Evolutionary conservation across 306 rosid genomes (phyloP).

Genomic region (Boehmeria nivea): DNA sequence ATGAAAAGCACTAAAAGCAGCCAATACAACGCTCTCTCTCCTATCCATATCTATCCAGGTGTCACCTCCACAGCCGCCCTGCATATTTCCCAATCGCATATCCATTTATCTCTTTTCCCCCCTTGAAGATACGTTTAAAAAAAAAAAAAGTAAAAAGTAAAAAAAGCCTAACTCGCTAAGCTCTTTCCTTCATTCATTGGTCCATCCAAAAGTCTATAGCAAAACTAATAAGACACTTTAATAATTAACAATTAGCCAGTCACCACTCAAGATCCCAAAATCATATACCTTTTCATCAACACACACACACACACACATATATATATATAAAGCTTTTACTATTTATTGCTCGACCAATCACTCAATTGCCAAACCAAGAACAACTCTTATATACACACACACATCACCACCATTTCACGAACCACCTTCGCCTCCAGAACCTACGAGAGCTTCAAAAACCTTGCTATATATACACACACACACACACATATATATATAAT

Average conservation of each 20-base stretch:
- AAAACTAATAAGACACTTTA: too few species aligned
- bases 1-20: too few species aligned
- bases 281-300: too few species aligned
- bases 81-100: conserved; percentile 3
- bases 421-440: not conserved
- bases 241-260: too few species aligned
- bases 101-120: conserved; percentile 1
- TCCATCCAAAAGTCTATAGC: not conserved
- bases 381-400: not conserved
- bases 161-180: too few species aligned
- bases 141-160: not conserved
- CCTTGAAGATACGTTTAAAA: not conserved
- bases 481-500: not conserved
- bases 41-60: conserved; percentile 11
- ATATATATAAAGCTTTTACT: too few species aligned
- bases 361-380: conserved; percentile 17
- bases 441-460: not conserved
- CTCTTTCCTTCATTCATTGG: not conserved
- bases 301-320: too few species aligned
- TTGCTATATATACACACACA: too few species aligned
- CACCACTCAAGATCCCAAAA: too few species aligned
- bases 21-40: too few species aligned
- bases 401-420: not conserved
- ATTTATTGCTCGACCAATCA: conserved; percentile 9
- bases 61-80: not conserved